Evolutionary conservation across 2,329 filamentous ascomycete species (phyloP).

Genomic region (Xylariaceae sp.): DNA sequence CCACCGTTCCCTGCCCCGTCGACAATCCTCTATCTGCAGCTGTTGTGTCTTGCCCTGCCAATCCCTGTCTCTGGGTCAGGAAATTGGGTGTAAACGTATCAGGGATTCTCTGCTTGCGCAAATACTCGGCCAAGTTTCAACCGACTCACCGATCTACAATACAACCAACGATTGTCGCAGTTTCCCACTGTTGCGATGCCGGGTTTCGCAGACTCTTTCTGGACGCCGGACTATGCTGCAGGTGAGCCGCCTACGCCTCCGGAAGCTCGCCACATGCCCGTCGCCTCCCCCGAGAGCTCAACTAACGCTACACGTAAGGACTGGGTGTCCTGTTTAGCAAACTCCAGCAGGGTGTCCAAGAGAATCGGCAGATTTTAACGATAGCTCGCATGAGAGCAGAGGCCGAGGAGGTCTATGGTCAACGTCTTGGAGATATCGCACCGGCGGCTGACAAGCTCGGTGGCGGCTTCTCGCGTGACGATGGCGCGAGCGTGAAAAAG

Average conservation of each 20-base stretch:
- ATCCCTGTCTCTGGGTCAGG: too few species aligned
- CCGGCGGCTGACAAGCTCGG: constrained; percentile 74
- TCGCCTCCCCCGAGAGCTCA: constrained; percentile 1
- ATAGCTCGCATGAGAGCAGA: constrained; percentile 92
- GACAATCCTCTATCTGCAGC: too few species aligned
- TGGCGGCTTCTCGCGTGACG: constrained; percentile 83
- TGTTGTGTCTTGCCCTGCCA: too few species aligned
- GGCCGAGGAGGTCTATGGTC: constrained; percentile 85
- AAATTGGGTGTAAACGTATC: too few species aligned
- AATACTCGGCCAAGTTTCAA: not conserved
- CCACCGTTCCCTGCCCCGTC: too few species aligned
- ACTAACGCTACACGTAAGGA: constrained; percentile 40
- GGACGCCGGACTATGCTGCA: constrained; percentile 95
- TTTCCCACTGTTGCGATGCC: constrained; percentile 55
- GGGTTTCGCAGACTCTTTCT: constrained; percentile 92
- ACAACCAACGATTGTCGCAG: not conserved
- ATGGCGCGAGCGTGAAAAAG: constrained; percentile 94
- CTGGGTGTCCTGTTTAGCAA: constrained; percentile 93
- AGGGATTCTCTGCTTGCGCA: too few species aligned
- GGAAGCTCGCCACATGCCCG: not conserved
- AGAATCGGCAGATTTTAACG: constrained; percentile 90
- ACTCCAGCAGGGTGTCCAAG: constrained; percentile 90
- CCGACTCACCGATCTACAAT: constrained; percentile 1
- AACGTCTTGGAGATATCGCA: constrained; percentile 74
- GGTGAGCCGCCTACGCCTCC: constrained; percentile 45